Evolutionary conservation across 108 stramenopile species (phyloP).

Genomic region (Cyclotella atomus): DNA sequence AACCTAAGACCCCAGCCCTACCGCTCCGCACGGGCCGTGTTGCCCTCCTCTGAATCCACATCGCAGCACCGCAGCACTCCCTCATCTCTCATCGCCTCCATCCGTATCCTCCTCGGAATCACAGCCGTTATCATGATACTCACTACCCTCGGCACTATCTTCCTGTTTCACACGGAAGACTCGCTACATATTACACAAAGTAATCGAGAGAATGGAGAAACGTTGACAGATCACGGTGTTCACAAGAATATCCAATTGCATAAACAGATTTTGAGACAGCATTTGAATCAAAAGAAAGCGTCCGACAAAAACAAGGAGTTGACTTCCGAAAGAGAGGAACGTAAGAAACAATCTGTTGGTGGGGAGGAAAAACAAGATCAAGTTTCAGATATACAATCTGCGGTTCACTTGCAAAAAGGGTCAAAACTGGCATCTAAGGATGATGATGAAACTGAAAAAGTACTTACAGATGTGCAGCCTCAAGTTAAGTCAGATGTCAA

Average conservation of each 20-base stretch:
- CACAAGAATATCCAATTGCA: constrained; percentile 40
- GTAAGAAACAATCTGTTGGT: background rate
- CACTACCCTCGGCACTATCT: constrained; percentile 10
- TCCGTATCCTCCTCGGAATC: constrained; percentile 15
- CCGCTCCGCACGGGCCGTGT: constrained; percentile 45
- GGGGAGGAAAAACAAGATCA: background rate
- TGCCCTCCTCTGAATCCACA: constrained; percentile 11
- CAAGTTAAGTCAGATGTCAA: background rate
- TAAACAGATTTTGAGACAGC: constrained; percentile 20
- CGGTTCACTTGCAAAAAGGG: too few species aligned
- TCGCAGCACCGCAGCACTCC: background rate
- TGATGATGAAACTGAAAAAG: too few species aligned
- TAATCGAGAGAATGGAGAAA: background rate
- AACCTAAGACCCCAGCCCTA: constrained; percentile 29
- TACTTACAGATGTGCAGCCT: too few species aligned
- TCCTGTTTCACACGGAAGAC: constrained; percentile 29
- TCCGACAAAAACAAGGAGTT: constrained; percentile 2
- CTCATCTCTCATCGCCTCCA: constrained; percentile 9
- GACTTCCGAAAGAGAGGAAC: background rate
- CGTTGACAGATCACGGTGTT: constrained; percentile 22
- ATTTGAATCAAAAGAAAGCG: constrained; percentile 16
- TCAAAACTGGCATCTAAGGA: too few species aligned
- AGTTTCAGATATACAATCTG: too few species aligned
- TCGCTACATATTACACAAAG: background rate
- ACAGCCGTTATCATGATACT: constrained; percentile 20